A percentile compares a stretch with the other conserved stretches of the same genome.
Conservation (phyloP, 805 yeast genomes). For the Phaffomyces opuntiae region DNA sequence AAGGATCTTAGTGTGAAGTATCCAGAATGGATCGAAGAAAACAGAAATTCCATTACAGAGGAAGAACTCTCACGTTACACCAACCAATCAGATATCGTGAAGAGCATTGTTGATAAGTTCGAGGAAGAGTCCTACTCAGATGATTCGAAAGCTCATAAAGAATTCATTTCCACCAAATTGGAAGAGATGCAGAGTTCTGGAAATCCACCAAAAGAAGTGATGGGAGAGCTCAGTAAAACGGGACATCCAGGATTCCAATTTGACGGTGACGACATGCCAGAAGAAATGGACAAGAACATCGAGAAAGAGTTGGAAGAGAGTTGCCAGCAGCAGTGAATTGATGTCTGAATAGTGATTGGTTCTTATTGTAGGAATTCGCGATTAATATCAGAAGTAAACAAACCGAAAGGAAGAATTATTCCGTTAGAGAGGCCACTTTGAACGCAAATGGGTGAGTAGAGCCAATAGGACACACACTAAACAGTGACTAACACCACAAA, state of each 20-base stretch:
- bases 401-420: too few species aligned
- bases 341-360: not conserved
- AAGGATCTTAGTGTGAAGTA: constrained; percentile 70
- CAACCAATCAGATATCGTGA: constrained; percentile 56
- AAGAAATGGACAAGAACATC: constrained; percentile 32
- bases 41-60: constrained; percentile 31
- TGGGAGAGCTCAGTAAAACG: constrained; percentile 47
- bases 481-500: not conserved
- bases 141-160: constrained; percentile 32
- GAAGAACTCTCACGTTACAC: constrained; percentile 48
- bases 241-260: constrained; percentile 37
- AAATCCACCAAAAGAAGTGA: constrained; percentile 71
- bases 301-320: constrained; percentile 43
- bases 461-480: not conserved
- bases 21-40: constrained; percentile 59
- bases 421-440: too few species aligned
- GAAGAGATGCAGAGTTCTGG: constrained; percentile 71
- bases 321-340: constrained; percentile 29
- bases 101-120: constrained; percentile 54
- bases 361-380: not conserved
- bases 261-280: constrained; percentile 46
- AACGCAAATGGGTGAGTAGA: not conserved
- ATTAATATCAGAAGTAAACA: too few species aligned
- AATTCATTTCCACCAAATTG: constrained; percentile 48
- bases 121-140: constrained; percentile 62